Percentiles rank a stretch among this genome's conserved stretches.
Evolutionary conservation across 352 stramenopile genomes (phyloP).

Genomic region (Thalassiosira pacifica): DNA sequence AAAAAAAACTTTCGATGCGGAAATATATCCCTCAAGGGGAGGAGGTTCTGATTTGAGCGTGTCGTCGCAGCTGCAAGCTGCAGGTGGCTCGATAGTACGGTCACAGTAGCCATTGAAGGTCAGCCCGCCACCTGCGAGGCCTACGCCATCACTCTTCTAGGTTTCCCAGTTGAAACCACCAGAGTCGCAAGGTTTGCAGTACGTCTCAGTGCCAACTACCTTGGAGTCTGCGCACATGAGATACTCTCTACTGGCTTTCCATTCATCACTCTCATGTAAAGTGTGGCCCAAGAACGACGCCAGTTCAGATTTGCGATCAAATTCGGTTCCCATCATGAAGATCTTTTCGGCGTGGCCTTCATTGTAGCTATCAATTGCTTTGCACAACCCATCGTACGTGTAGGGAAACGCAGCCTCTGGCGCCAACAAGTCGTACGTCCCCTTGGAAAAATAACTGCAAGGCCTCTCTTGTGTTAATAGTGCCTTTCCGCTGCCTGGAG

Average conservation of each 20-base stretch:
- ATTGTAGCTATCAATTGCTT: constrained; percentile 69
- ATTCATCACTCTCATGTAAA: constrained; percentile 65
- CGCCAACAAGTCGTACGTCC: constrained; percentile 50
- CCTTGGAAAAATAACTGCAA: constrained; percentile 64
- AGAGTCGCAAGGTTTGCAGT: constrained; percentile 62
- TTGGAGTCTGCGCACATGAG: constrained; percentile 65
- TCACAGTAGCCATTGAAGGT: constrained; percentile 71
- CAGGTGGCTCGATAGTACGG: constrained; percentile 48
- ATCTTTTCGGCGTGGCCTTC: constrained; percentile 65
- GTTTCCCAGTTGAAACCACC: constrained; percentile 66
- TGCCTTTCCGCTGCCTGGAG: constrained; percentile 51
- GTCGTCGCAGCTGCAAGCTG: constrained; percentile 56
- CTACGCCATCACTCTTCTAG: constrained; percentile 53
- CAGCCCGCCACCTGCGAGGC: constrained; percentile 54
- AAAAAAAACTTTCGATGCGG: constrained; percentile 60
- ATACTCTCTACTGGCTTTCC: constrained; percentile 63
- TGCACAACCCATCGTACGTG: constrained; percentile 63
- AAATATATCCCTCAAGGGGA: constrained; percentile 58
- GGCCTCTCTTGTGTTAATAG: constrained; percentile 52
- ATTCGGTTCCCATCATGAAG: constrained; percentile 70
- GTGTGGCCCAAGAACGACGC: constrained; percentile 61
- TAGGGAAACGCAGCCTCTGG: constrained; percentile 58
- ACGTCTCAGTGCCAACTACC: constrained; percentile 42
- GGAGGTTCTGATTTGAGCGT: constrained; percentile 27
- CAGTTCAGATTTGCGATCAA: constrained; percentile 54